Conservation (phyloP, 2,329 filamentous ascomycete species). For the Paracoccidioides lutzii region DNA sequence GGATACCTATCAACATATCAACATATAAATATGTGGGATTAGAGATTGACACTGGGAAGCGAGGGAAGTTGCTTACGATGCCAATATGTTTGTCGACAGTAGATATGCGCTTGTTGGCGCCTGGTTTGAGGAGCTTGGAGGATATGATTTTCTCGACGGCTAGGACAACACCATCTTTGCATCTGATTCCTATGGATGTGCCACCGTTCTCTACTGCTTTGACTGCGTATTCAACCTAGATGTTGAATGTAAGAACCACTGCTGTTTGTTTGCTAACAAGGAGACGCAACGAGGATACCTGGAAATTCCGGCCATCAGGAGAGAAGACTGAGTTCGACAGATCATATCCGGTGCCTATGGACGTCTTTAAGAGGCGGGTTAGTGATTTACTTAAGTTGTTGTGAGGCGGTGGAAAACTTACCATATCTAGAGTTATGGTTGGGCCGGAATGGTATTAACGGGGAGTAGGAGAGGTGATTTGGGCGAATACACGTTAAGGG, state of each 20-base stretch:
- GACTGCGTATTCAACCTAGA: slow-evolving; percentile 77
- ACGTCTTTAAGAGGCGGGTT: slow-evolving; percentile 51
- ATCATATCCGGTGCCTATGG: slow-evolving; percentile 99
- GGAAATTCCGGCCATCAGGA: slow-evolving; percentile 96
- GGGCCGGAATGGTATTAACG: background rate
- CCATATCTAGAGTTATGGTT: slow-evolving; percentile 2
- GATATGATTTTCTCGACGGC: slow-evolving; percentile 93
- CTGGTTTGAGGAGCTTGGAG: slow-evolving; percentile 88
- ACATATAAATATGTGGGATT: background rate
- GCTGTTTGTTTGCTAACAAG: background rate
- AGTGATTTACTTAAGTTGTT: slow-evolving; percentile 10
- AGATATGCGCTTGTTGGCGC: slow-evolving; percentile 93
- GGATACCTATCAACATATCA: slow-evolving; percentile 53
- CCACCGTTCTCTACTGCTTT: slow-evolving; percentile 98
- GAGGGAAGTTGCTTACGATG: slow-evolving; percentile 49
- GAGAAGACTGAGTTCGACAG: slow-evolving; percentile 99
- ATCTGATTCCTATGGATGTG: slow-evolving; percentile 89
- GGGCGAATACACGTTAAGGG: background rate
- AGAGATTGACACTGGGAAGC: background rate
- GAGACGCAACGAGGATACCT: slow-evolving; percentile 41
- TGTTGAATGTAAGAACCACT: slow-evolving; percentile 10
- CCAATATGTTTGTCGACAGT: slow-evolving; percentile 89
- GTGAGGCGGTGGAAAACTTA: background rate
- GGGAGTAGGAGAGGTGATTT: background rate
- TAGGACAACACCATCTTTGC: slow-evolving; percentile 92